phyloP scores from a whole-genome alignment of 805 yeast species.

The Ogataea polymorpha region DNA sequence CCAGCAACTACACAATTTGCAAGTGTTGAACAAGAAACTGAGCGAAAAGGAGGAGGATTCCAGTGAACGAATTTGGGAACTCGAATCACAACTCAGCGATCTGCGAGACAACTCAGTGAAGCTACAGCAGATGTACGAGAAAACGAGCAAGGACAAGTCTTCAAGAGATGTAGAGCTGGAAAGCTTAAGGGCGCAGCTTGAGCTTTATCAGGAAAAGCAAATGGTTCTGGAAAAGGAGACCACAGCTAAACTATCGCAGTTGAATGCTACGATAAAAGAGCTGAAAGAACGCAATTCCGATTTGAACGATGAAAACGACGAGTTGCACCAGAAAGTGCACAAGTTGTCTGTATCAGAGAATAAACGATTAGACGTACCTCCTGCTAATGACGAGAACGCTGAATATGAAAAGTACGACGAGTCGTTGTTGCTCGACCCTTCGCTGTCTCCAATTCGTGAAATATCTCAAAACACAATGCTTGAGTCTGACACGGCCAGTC shows the following conservation, averaged over 20 bases:
- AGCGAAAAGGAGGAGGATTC: conserved; percentile 44
- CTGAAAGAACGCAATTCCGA: conserved; percentile 52
- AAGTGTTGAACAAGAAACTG: conserved; percentile 31
- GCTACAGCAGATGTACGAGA: conserved; percentile 39
- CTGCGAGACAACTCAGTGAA: conserved; percentile 43
- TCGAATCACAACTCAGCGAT: conserved; percentile 46
- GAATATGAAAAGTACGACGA: conserved; percentile 38
- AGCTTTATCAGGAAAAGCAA: conserved; percentile 40
- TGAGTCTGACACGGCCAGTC: conserved; percentile 66
- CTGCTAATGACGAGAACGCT: conserved; percentile 8
- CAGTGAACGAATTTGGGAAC: conserved; percentile 63
- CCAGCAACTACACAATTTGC: conserved; percentile 36
- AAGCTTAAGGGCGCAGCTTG: conserved; percentile 47
- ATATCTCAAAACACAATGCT: conserved; percentile 43
- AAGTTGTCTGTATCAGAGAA: conserved; percentile 20
- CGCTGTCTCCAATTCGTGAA: conserved; percentile 34
- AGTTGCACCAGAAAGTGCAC: conserved; percentile 41
- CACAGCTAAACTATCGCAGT: conserved; percentile 34
- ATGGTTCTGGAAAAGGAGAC: conserved; percentile 40
- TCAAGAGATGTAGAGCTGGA: conserved; percentile 23
- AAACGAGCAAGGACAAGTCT: conserved; percentile 37
- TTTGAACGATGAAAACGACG: conserved; percentile 68
- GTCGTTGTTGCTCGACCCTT: conserved; percentile 31
- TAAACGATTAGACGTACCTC: conserved; percentile 6
- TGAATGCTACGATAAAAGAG: conserved; percentile 43